Conservation (phyloP, 805 yeast genomes). For the Hanseniaspora valbyensis region DNA sequence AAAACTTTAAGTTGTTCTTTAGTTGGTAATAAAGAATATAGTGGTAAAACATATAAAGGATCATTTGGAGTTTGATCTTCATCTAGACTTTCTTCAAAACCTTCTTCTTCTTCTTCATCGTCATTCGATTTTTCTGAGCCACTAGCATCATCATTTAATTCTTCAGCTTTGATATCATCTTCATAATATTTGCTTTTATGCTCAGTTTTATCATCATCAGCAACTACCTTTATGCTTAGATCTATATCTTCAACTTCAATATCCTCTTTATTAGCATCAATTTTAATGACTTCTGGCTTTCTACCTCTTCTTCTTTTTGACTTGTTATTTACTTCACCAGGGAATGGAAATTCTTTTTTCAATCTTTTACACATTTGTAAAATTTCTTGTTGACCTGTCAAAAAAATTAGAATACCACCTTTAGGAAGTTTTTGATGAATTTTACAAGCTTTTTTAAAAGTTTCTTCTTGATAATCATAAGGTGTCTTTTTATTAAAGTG, state of each 20-base stretch:
- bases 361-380: conserved; percentile 59
- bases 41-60: conserved; percentile 81
- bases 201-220: conserved; percentile 24
- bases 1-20: conserved; percentile 90
- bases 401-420: conserved; percentile 82
- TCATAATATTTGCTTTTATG: conserved; percentile 26
- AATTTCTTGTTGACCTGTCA: conserved; percentile 94
- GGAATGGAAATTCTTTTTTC: conserved; percentile 54
- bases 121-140: conserved; percentile 27
- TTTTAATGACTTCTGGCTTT: conserved; percentile 34
- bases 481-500: conserved; percentile 80
- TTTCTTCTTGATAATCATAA: conserved; percentile 73
- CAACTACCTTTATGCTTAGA: conserved; percentile 39
- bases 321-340: conserved; percentile 24
- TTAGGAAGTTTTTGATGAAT: conserved; percentile 80
- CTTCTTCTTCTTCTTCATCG: conserved; percentile 50
- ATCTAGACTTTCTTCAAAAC: conserved; percentile 58
- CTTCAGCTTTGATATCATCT: conserved; percentile 32
- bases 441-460: conserved; percentile 70
- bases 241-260: conserved; percentile 85
- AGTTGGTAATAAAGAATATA: conserved; percentile 88
- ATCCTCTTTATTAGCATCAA: conserved; percentile 50
- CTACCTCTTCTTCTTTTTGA: conserved; percentile 17
- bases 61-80: conserved; percentile 60
- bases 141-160: conserved; percentile 20